A percentile compares a stretch with the other conserved stretches of the same genome.
These are phyloP conservation scores for Drosera spatulata DNA, from an alignment of 179 eudicot species.

Conservation along the genomic window DNA sequence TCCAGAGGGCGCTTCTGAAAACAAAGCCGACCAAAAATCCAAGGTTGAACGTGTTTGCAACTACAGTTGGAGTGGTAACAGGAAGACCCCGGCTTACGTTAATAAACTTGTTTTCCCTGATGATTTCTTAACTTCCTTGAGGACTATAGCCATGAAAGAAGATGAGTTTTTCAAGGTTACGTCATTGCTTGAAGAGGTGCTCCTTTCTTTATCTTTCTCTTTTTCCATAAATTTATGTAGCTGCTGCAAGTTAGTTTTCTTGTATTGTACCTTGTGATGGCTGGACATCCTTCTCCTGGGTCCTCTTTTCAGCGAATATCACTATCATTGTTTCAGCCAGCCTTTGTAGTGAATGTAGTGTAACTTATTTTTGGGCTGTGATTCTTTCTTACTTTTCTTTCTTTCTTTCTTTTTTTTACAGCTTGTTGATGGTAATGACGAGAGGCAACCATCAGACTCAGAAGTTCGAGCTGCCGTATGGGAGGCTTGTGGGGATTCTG, in stretches of 20 bases:
- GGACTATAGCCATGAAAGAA: constrained; percentile 89
- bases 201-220: neutral
- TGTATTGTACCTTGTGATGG: too few relatives aligned
- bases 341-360: too few relatives aligned
- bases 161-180: constrained; percentile 59
- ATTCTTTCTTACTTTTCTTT: neutral
- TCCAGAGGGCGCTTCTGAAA: constrained; percentile 17
- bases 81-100: constrained; percentile 67
- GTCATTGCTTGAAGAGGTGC: constrained; percentile 79
- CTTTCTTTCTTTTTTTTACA: constrained; percentile 6
- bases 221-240: neutral
- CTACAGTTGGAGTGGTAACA: constrained; percentile 85
- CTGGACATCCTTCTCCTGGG: too few relatives aligned
- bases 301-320: too few relatives aligned
- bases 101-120: constrained; percentile 82
- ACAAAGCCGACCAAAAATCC: constrained; percentile 18
- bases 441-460: constrained; percentile 64
- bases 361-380: too few relatives aligned
- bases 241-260: too few relatives aligned
- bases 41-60: constrained; percentile 13
- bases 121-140: constrained; percentile 64
- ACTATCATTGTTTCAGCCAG: too few relatives aligned
- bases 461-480: constrained; percentile 94
- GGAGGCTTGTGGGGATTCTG: constrained; percentile 96
- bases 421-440: constrained; percentile 75